Evolutionary conservation across 2,329 filamentous ascomycete species (phyloP).

Genomic region (Diaporthe nobilis): DNA sequence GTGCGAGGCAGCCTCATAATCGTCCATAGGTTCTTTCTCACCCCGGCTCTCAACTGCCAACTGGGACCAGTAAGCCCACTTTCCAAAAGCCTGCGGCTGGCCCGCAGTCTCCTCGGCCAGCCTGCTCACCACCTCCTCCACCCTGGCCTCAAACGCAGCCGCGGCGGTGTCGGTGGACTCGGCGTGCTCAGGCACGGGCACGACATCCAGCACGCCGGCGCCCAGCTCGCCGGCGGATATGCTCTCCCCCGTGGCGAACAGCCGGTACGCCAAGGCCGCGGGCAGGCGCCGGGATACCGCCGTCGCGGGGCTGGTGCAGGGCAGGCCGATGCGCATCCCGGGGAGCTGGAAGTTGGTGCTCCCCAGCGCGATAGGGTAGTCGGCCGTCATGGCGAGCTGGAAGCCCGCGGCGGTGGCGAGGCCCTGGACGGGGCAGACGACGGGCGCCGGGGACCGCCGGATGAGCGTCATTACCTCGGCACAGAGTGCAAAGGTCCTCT

Average conservation of each 20-base stretch:
- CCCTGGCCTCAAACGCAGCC: slow-evolving; percentile 45
- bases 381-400: slow-evolving; percentile 52
- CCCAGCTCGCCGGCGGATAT: slow-evolving; percentile 46
- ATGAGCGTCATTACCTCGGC: slow-evolving; percentile 52
- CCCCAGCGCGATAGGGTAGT: slow-evolving; percentile 47
- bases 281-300: slow-evolving; percentile 48
- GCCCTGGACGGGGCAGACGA: slow-evolving; percentile 51
- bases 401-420: slow-evolving; percentile 51
- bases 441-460: slow-evolving; percentile 49
- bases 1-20: slow-evolving; percentile 46
- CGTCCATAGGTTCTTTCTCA: slow-evolving; percentile 43
- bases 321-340: slow-evolving; percentile 49
- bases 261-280: slow-evolving; percentile 47
- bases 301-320: slow-evolving; percentile 51
- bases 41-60: slow-evolving; percentile 37
- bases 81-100: slow-evolving; percentile 51
- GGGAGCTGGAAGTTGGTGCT: slow-evolving; percentile 46
- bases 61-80: slow-evolving; percentile 55
- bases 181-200: slow-evolving; percentile 39
- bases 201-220: slow-evolving; percentile 48
- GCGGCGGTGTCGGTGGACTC: slow-evolving; percentile 42
- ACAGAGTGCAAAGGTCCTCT: slow-evolving; percentile 48
- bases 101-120: slow-evolving; percentile 44
- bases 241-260: slow-evolving; percentile 50
- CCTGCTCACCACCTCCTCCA: slow-evolving; percentile 46